phyloP scores from a whole-genome alignment of 257 asterid genomes.

The Coffea canephora region DNA sequence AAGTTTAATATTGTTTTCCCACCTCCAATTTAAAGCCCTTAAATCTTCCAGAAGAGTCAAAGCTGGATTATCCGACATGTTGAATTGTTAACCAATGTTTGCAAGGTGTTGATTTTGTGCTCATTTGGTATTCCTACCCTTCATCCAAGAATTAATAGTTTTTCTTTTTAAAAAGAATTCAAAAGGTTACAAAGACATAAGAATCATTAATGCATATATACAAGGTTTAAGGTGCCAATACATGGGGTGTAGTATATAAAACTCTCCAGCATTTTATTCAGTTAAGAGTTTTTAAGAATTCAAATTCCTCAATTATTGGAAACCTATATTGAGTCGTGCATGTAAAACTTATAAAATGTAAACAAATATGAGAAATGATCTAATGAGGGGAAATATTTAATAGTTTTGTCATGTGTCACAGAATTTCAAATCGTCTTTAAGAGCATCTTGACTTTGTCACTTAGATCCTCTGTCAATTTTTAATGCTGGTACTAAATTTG shows the following conservation, averaged over 20 bases:
- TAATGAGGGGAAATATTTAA: not conserved
- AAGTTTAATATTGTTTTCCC: conserved; percentile 13
- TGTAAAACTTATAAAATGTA: not conserved
- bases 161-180: not conserved
- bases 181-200: not conserved
- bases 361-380: not conserved
- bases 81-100: not conserved
- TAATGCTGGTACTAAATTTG: not conserved
- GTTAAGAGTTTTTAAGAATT: not conserved
- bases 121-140: not conserved
- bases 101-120: not conserved
- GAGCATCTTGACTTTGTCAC: not conserved
- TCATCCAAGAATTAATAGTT: not conserved
- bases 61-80: not conserved
- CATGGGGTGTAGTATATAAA: not conserved
- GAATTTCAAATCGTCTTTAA: not conserved
- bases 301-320: not conserved
- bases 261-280: not conserved
- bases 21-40: not conserved
- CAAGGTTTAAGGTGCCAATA: not conserved
- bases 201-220: not conserved
- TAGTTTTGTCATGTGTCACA: not conserved
- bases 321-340: not conserved
- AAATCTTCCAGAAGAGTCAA: no score
- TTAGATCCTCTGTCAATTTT: not conserved